These are phyloP conservation scores for Russula earlei DNA, from an alignment of 768 basidiomycete genomes.

Conservation along the genomic window DNA sequence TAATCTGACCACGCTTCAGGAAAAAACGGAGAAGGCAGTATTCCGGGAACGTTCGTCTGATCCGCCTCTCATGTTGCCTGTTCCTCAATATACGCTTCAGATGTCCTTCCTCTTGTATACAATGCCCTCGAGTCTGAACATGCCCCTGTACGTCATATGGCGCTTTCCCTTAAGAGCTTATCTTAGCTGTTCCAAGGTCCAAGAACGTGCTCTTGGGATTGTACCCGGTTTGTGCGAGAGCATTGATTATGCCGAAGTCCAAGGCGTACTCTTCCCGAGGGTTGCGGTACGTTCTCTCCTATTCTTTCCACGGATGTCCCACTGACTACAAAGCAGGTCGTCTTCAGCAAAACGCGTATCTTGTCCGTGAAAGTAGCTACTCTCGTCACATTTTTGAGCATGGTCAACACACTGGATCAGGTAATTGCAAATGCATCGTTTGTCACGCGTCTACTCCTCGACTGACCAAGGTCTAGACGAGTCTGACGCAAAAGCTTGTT, in stretches of 20 bases:
- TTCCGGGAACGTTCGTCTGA: conserved; percentile 76
- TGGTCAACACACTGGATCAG: conserved; percentile 89
- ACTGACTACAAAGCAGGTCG: conserved; percentile 41
- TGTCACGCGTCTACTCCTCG: not conserved
- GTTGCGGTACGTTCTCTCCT: conserved; percentile 62
- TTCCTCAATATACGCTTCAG: conserved; percentile 32
- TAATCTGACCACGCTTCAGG: conserved; percentile 77
- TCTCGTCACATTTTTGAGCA: conserved; percentile 66
- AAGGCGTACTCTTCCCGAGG: conserved; percentile 80
- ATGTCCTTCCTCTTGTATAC: conserved; percentile 93
- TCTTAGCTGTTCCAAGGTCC: conserved; percentile 47
- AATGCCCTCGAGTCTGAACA: conserved; percentile 96
- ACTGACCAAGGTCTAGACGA: conserved; percentile 37
- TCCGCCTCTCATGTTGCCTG: not conserved
- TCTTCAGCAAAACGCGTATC: conserved; percentile 88
- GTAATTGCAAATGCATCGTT: conserved; percentile 30
- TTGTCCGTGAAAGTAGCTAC: conserved; percentile 89
- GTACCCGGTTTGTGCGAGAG: conserved; percentile 88
- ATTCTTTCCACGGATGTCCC: not conserved
- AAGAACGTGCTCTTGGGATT: conserved; percentile 77
- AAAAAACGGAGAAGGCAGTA: conserved; percentile 76
- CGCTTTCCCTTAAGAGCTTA: not conserved
- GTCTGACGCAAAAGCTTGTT: conserved; percentile 90
- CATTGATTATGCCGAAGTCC: conserved; percentile 92
- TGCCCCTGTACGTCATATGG: conserved; percentile 40